phyloP scores from a whole-genome alignment of 371 early-diverging fungal species.

The Rhizopus delemar region DNA sequence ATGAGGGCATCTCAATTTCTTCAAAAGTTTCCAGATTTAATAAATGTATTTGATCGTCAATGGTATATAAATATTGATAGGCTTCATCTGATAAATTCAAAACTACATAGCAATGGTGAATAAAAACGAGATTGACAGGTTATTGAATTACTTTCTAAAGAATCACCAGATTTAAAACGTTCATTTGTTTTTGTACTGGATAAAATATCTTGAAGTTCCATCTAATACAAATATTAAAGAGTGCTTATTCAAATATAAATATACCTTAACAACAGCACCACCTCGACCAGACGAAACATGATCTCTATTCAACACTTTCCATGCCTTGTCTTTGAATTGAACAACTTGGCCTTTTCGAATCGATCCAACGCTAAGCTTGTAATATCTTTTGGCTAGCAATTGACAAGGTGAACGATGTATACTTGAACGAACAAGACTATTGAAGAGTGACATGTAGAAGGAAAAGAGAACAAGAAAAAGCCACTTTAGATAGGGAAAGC shows the following conservation, averaged over 20 bases:
- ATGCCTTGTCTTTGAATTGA: slow-evolving; percentile 46
- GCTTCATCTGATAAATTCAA: slow-evolving; percentile 63
- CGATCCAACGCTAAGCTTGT: slow-evolving; percentile 47
- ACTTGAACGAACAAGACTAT: slow-evolving; percentile 2
- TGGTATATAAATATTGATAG: slow-evolving; percentile 74
- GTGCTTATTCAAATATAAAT: background rate
- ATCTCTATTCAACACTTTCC: slow-evolving; percentile 49
- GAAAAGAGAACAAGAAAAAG: background rate
- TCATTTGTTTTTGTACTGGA: slow-evolving; percentile 58
- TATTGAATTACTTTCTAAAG: slow-evolving; percentile 55
- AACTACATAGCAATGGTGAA: slow-evolving; percentile 22
- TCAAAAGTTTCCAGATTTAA: slow-evolving; percentile 74
- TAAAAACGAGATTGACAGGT: background rate
- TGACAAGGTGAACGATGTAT: slow-evolving; percentile 2
- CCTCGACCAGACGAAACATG: slow-evolving; percentile 51
- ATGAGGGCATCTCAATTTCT: slow-evolving; percentile 63
- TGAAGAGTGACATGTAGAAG: slow-evolving; percentile 1
- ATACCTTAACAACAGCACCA: slow-evolving; percentile 55
- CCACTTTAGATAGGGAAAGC: background rate
- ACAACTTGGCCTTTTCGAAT: slow-evolving; percentile 54
- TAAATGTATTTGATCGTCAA: slow-evolving; percentile 61
- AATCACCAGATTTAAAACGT: slow-evolving; percentile 63
- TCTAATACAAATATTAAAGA: slow-evolving; percentile 28
- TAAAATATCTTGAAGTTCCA: slow-evolving; percentile 66
- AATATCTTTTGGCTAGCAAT: slow-evolving; percentile 19